Evolutionary conservation across 2,329 filamentous ascomycete genomes (phyloP), one percentile per base, ranked within the genome.

Genomic region (Diplodia intermedia): DNA sequence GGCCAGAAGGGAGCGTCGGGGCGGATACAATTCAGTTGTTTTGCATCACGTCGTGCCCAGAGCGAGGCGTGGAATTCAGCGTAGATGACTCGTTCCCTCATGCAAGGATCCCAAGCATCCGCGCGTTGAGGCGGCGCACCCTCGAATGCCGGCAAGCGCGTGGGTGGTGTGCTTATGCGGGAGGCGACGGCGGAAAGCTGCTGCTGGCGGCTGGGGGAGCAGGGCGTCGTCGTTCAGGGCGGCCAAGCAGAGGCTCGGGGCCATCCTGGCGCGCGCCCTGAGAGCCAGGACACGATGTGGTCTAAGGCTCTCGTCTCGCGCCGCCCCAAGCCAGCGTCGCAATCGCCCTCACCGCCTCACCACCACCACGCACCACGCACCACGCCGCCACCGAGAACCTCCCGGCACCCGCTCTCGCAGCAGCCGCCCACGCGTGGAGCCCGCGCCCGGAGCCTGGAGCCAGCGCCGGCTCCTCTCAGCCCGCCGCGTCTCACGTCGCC

Each of bases 31-130:
- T 52, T 63, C 60, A 63, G 60, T 52, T 63, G 60, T 53, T 52
- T 36, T 63, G 60, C 60, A 38, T 52, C 60, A 50, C 57, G 57
- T 31, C 56, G 56, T 26, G 56, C 56, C 33, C 56, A 47, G 56
- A 38, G 43, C 57, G 57, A 50, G 40, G 57, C 57, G 57, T 62
- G 60, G 60, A 63, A 63, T 63, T 63, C 60, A 31, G 29, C 33
- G 60, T 62, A 63, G 60, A 63, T 63, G 60, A 63, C 60, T 52
- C 60, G 60, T 52, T 52, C 60, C 47, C 43, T 63, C 33, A 63
- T 63, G 60, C 60, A 63, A 63, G 60, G 60, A 63, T 63, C 43
- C 57, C 57, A 62, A 15, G 56, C 56, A 47, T 23, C 56, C 33
- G 56, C 38, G 38, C 56, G 56, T 36, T 36, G 31, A 47, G 55